A percentile compares a stretch with the other conserved stretches of the same genome.
These are phyloP conservation scores for Lactarius deliciosus DNA, from an alignment of 768 basidiomycete genomes.

Conservation along the genomic window DNA sequence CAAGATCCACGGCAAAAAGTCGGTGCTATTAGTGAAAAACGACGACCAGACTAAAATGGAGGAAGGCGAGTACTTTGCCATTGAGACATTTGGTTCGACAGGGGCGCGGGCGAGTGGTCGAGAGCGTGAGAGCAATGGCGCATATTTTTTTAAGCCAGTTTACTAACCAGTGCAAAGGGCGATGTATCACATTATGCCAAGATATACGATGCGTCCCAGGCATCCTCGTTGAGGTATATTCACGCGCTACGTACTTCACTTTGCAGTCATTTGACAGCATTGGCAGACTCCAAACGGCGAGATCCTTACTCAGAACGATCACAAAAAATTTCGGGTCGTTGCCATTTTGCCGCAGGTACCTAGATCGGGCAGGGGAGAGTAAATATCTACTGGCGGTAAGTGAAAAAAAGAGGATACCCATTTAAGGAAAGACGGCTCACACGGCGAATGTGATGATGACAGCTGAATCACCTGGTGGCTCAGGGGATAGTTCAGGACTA, in stretches of 20 bases:
- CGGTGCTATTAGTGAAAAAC: slow-evolving; percentile 85
- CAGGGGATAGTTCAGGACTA: slow-evolving; percentile 91
- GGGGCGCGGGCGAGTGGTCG: slow-evolving; percentile 83
- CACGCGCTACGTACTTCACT: not conserved
- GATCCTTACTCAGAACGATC: slow-evolving; percentile 82
- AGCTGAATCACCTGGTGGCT: slow-evolving; percentile 88
- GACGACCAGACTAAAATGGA: slow-evolving; percentile 96
- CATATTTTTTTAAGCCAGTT: not conserved
- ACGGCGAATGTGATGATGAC: slow-evolving; percentile 7
- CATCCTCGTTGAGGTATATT: slow-evolving; percentile 61
- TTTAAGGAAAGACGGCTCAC: slow-evolving; percentile 7
- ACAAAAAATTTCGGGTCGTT: slow-evolving; percentile 92
- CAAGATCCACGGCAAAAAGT: slow-evolving; percentile 93
- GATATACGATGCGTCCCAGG: slow-evolving; percentile 64
- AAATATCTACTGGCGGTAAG: slow-evolving; percentile 88
- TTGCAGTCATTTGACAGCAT: slow-evolving; percentile 15
- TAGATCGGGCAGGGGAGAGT: slow-evolving; percentile 89
- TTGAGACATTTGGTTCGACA: slow-evolving; percentile 99
- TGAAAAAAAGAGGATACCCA: slow-evolving; percentile 16
- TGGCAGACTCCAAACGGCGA: slow-evolving; percentile 75
- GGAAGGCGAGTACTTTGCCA: slow-evolving; percentile 98
- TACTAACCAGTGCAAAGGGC: slow-evolving; percentile 49
- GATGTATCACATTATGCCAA: slow-evolving; percentile 93
- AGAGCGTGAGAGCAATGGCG: slow-evolving; percentile 51
- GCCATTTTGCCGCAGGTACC: slow-evolving; percentile 93